A percentile compares a stretch with the other conserved stretches of the same genome.
Evolutionary conservation across 2,329 filamentous ascomycete genomes (phyloP).

Genomic region (Penicillium sp.): DNA sequence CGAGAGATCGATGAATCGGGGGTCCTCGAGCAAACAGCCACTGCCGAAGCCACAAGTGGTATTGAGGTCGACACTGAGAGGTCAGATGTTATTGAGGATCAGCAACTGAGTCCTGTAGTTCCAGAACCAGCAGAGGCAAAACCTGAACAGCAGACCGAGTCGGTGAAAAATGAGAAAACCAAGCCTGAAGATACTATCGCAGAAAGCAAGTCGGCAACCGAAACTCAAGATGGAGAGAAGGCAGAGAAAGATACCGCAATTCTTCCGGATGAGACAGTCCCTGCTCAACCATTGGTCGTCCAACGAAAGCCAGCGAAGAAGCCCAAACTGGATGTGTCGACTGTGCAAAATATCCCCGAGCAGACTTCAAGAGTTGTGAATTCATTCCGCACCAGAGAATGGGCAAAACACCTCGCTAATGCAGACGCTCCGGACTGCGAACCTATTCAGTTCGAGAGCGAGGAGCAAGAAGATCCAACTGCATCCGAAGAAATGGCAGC

Average conservation of each 20-base stretch:
- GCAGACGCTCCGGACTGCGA: conserved; percentile 69
- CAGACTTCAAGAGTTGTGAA: conserved; percentile 74
- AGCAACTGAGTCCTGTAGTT: background rate
- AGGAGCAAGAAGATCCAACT: conserved; percentile 30
- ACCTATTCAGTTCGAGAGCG: conserved; percentile 37
- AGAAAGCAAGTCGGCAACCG: background rate
- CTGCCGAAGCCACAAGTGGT: background rate
- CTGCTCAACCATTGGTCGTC: background rate
- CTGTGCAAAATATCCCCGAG: conserved; percentile 62
- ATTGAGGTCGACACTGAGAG: background rate
- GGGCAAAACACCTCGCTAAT: conserved; percentile 82
- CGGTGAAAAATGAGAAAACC: background rate
- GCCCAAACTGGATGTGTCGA: conserved; percentile 31
- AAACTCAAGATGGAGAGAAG: background rate
- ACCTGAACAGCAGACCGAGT: background rate
- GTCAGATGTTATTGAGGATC: background rate
- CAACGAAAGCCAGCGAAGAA: background rate
- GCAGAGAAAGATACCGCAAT: background rate
- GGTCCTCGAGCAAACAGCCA: background rate
- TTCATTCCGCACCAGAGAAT: conserved; percentile 90
- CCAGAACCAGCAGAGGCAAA: background rate
- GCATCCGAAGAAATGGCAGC: conserved; percentile 53
- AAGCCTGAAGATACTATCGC: background rate
- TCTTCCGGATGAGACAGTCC: background rate
- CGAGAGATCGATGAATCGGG: background rate